Evolutionary conservation across 441 rosid species (phyloP), one percentile per base, ranked within the genome.

Genomic region (Manihot esculenta): DNA sequence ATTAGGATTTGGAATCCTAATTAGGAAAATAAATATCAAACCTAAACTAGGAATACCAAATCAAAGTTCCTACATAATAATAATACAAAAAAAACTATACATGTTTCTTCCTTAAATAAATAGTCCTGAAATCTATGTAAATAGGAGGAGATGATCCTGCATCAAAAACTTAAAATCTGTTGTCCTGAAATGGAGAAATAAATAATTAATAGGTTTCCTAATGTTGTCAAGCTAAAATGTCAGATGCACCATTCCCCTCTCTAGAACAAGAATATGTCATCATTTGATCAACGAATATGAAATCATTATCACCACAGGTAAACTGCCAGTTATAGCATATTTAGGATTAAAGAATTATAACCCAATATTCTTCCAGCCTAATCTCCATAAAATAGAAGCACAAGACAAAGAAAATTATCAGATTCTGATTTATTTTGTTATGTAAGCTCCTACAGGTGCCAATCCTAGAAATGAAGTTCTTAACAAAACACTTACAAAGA

Each of bases 401-500:
- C 21, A 17, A 12, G 35, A 23, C 66, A 64, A 24, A 64, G 17
- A 17, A 17, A 38, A 9, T 17, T 64, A 48, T 27, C 18, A 10
- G 23, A 13, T 47, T 64, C 21, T 47, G 10, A 48, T 47, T n/a
- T 49, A 47, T 2, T 64, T 35, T 64, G 14, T 48, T 33, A 17
- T 21, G 9, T 57, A 56, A 72, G 70, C 56, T 59, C 12, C 15
- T 1, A 51, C 11, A 30, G 33, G 13, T 35, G n/a, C 45, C 7
- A 12, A 17, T 54, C 49, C 20, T 13, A 15, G 45, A 7, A 27
- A 8, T 6, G 26, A 51, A 26, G 45, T 64, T 18, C 65, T 41
- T 41, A 56, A 30, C 35, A 17, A 42, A 62, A 48, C 53, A 53
- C 6, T 48, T 15, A 42, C 21, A 65, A 69, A 48, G n/a, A 69